Evolutionary conservation across 1,139 yeast species (phyloP).

Genomic region (Geotrichum carabidarum): DNA sequence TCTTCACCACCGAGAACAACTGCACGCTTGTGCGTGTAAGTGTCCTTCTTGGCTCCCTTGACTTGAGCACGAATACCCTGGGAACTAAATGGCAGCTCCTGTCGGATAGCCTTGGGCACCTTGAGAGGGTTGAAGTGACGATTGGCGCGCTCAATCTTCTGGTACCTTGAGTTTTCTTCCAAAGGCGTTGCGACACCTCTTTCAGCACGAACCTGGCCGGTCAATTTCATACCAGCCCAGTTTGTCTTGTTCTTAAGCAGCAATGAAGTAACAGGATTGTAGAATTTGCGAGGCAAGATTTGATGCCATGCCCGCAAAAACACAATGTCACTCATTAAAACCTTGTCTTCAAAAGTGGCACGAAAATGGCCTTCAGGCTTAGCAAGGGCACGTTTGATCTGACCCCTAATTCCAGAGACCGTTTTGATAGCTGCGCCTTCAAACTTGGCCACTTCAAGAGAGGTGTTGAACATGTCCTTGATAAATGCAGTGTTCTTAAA

Average conservation of each 20-base stretch:
- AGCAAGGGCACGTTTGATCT: conserved; percentile 87
- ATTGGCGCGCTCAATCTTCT: conserved; percentile 80
- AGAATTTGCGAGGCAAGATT: conserved; percentile 79
- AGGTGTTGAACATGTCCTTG: conserved; percentile 89
- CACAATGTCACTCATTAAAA: conserved; percentile 81
- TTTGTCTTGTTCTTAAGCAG: conserved; percentile 67
- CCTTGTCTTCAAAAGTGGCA: conserved; percentile 97
- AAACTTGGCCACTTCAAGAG: conserved; percentile 93
- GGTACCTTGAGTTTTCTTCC: conserved; percentile 56
- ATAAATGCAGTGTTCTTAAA: conserved; percentile 95
- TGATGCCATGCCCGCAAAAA: conserved; percentile 97
- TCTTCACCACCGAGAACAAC: conserved; percentile 90
- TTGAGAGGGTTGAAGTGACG: conserved; percentile 81
- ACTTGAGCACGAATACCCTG: conserved; percentile 51
- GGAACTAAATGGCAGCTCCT: conserved; percentile 82
- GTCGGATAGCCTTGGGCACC: conserved; percentile 74
- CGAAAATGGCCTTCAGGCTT: conserved; percentile 96
- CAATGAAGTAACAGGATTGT: conserved; percentile 93
- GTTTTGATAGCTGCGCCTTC: conserved; percentile 97
- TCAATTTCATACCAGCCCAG: conserved; percentile 95
- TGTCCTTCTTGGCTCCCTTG: conserved; percentile 43
- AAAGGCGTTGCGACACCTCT: conserved; percentile 59
- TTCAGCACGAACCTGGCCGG: conserved; percentile 88
- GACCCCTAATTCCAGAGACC: conserved; percentile 96
- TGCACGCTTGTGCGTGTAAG: conserved; percentile 88